Evolutionary conservation across 2,329 filamentous ascomycete species (phyloP).

Genomic region (Pseudocercospora crystallina): DNA sequence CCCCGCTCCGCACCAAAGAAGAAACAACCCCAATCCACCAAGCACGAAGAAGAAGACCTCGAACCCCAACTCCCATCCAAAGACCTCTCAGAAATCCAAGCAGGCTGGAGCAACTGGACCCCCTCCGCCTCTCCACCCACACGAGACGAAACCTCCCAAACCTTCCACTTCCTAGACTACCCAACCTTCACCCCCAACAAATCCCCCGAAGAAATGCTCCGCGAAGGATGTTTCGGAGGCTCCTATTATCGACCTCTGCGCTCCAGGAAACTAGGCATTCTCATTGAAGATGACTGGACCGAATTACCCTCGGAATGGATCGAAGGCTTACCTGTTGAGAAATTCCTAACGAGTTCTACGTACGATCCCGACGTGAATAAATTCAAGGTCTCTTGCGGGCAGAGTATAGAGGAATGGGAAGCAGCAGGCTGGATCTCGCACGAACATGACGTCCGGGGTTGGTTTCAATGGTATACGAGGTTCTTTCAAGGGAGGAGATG

Average conservation of each 20-base stretch:
- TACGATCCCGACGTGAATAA: constrained; percentile 55
- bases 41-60: constrained; percentile 5
- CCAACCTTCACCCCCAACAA: constrained; percentile 54
- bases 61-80: constrained; percentile 28
- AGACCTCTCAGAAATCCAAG: constrained; percentile 36
- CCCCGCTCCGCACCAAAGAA: constrained; percentile 25
- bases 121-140: constrained; percentile 42
- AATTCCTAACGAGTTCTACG: constrained; percentile 41
- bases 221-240: constrained; percentile 55
- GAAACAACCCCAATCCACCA: constrained; percentile 1
- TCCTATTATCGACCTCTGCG: constrained; percentile 52
- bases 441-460: constrained; percentile 53
- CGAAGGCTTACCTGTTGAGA: constrained; percentile 39
- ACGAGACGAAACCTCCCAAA: constrained; percentile 39
- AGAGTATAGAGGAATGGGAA: constrained; percentile 58
- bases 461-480: constrained; percentile 59
- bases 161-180: constrained; percentile 49
- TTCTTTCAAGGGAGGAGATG: constrained; percentile 54
- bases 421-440: constrained; percentile 57
- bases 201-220: constrained; percentile 52
- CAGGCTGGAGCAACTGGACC: constrained; percentile 48
- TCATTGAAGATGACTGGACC: constrained; percentile 48
- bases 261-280: constrained; percentile 44
- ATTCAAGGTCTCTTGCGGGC: constrained; percentile 53
- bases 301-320: constrained; percentile 47